A percentile compares a stretch with the other conserved stretches of the same genome.
Evolutionary conservation across 2,329 filamentous ascomycete species (phyloP).

Genomic region (Eutypa lata): DNA sequence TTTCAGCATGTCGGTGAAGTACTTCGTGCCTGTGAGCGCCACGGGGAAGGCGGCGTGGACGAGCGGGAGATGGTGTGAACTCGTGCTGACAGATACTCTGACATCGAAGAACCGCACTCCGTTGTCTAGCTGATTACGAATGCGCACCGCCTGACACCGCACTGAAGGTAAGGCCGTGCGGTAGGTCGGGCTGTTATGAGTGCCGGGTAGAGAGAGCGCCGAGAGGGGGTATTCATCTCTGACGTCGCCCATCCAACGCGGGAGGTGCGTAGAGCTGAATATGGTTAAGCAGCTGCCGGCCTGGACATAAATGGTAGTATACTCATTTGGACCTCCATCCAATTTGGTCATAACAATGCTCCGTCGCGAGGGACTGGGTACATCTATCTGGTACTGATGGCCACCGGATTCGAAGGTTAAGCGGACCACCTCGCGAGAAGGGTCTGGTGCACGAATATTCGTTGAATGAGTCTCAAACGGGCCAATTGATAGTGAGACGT

Average conservation of each 20-base stretch:
- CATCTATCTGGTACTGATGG: conserved; percentile 69
- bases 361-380: conserved; percentile 58
- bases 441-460: conserved; percentile 57
- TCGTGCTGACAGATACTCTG: conserved; percentile 57
- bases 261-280: conserved; percentile 66
- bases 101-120: conserved; percentile 95
- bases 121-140: conserved; percentile 77
- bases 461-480: conserved; percentile 67
- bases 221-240: conserved; percentile 70
- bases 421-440: conserved; percentile 64
- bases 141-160: conserved; percentile 80
- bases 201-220: conserved; percentile 85
- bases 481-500: conserved; percentile 60
- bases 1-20: conserved; percentile 70
- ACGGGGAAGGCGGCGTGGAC: conserved; percentile 91
- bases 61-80: conserved; percentile 68
- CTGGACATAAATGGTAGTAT: conserved; percentile 64
- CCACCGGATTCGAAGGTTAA: conserved; percentile 67
- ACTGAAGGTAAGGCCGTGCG: conserved; percentile 86
- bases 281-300: conserved; percentile 57
- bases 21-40: conserved; percentile 75
- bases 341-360: conserved; percentile 60
- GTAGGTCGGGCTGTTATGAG: conserved; percentile 89
- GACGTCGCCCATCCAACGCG: conserved; percentile 79
- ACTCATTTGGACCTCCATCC: conserved; percentile 46